phyloP scores from a whole-genome alignment of 2,329 filamentous ascomycete genomes.

The Colletotrichum echinochloae region DNA sequence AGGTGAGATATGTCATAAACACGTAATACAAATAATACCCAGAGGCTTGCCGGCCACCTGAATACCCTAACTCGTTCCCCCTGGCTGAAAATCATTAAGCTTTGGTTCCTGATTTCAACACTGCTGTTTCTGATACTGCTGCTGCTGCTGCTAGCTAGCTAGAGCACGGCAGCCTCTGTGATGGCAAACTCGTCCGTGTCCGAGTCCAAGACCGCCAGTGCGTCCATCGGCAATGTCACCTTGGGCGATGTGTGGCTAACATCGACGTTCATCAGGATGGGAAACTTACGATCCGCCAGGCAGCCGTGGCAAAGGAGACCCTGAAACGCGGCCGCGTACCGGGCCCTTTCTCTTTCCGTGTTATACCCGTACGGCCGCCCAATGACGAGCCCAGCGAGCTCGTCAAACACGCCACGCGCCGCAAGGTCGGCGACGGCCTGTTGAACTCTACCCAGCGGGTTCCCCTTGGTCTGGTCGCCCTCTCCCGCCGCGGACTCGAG shows the following conservation, averaged over 20 bases:
- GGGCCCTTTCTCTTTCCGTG: slow-evolving; percentile 44
- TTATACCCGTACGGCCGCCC: slow-evolving; percentile 57
- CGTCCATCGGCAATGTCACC: slow-evolving; percentile 56
- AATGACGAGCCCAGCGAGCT: slow-evolving; percentile 55
- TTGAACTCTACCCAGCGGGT: slow-evolving; percentile 48
- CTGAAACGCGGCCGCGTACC: slow-evolving; percentile 49
- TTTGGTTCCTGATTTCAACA: not conserved
- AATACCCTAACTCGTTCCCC: not conserved
- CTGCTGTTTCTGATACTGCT: too few relatives aligned
- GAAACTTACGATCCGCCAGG: slow-evolving; percentile 49
- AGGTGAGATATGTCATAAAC: slow-evolving; percentile 4
- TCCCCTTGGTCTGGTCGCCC: slow-evolving; percentile 41
- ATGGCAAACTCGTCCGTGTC: slow-evolving; percentile 52
- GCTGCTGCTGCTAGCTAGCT: not conserved
- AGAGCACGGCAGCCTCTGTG: slow-evolving; percentile 42
- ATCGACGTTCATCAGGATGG: slow-evolving; percentile 57
- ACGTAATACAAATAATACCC: slow-evolving; percentile 40
- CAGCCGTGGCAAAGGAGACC: slow-evolving; percentile 52
- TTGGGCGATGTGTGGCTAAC: slow-evolving; percentile 57
- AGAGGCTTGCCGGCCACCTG: not conserved
- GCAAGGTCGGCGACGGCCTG: slow-evolving; percentile 55
- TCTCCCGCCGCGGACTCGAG: slow-evolving; percentile 55
- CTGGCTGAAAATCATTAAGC: not conserved
- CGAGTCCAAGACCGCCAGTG: slow-evolving; percentile 53
- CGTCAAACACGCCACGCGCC: slow-evolving; percentile 55